phyloP scores from a whole-genome alignment of 1,284 basidiomycete species.

The Irpex lacteus region DNA sequence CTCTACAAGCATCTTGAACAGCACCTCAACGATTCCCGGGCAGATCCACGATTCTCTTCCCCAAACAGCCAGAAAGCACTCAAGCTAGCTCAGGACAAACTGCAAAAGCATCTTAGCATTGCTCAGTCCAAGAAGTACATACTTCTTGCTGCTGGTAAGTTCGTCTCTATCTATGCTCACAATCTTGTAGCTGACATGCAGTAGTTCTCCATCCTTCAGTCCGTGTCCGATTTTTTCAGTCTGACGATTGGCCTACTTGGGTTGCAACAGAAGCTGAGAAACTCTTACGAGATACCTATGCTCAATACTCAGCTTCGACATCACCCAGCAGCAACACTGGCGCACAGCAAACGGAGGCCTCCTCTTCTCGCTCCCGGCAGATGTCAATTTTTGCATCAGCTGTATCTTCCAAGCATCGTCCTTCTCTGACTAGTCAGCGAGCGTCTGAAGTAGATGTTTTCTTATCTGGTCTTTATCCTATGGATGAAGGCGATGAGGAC shows the following conservation, averaged over 20 bases:
- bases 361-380: neutral
- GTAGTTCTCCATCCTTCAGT: slow-evolving; percentile 19
- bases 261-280: slow-evolving; percentile 9
- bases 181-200: slow-evolving; percentile 12
- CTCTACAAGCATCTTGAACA: slow-evolving; percentile 14
- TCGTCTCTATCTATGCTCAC: neutral
- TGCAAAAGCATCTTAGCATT: slow-evolving; percentile 13
- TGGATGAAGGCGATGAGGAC: slow-evolving; percentile 10
- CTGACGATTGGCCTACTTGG: slow-evolving; percentile 9
- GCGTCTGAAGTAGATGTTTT: slow-evolving; percentile 8
- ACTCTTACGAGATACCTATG: slow-evolving; percentile 9
- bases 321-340: neutral
- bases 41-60: neutral
- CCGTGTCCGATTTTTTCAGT: slow-evolving; percentile 15
- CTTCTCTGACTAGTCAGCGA: neutral
- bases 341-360: neutral
- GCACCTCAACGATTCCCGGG: slow-evolving; percentile 2
- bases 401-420: neutral
- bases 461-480: slow-evolving; percentile 2
- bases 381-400: neutral
- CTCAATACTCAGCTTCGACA: slow-evolving; percentile 1
- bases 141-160: slow-evolving; percentile 20
- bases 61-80: neutral
- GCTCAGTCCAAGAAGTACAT: slow-evolving; percentile 13
- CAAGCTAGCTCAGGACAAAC: slow-evolving; percentile 13